A percentile compares a stretch with the other conserved stretches of the same genome.
Conservation (phyloP, 169 alveolate genomes). For the Cyclospora cayetanensis region DNA sequence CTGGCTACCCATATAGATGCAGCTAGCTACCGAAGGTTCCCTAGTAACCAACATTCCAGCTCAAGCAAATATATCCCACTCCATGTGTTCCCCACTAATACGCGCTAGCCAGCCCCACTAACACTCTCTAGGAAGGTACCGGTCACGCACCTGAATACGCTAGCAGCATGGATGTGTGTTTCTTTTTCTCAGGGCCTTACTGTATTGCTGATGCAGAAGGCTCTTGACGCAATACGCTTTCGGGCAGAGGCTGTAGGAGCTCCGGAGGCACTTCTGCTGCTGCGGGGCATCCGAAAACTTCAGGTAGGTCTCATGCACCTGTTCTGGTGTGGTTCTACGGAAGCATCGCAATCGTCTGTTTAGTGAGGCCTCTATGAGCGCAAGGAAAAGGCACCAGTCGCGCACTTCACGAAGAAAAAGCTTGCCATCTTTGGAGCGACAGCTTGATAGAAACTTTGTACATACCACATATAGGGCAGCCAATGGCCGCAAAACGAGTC, state of each 20-base stretch:
- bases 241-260: neutral
- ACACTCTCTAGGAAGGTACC: too few species aligned
- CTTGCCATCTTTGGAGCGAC: too few species aligned
- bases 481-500: too few species aligned
- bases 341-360: too few species aligned
- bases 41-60: neutral
- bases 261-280: neutral
- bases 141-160: too few species aligned
- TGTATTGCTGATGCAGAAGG: neutral
- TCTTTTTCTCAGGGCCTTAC: neutral
- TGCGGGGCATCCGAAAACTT: slow-evolving; percentile 1
- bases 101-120: neutral
- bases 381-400: too few species aligned
- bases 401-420: too few species aligned
- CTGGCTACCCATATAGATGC: neutral
- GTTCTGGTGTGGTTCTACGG: too few species aligned
- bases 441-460: too few species aligned
- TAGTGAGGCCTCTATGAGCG: too few species aligned
- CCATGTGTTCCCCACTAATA: neutral
- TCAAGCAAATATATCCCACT: neutral
- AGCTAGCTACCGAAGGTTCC: neutral
- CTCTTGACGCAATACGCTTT: neutral
- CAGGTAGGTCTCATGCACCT: too few species aligned
- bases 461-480: too few species aligned
- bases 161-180: neutral